phyloP scores from a whole-genome alignment of 2,329 filamentous ascomycete genomes.

The Ceratocystis alfenasii region DNA sequence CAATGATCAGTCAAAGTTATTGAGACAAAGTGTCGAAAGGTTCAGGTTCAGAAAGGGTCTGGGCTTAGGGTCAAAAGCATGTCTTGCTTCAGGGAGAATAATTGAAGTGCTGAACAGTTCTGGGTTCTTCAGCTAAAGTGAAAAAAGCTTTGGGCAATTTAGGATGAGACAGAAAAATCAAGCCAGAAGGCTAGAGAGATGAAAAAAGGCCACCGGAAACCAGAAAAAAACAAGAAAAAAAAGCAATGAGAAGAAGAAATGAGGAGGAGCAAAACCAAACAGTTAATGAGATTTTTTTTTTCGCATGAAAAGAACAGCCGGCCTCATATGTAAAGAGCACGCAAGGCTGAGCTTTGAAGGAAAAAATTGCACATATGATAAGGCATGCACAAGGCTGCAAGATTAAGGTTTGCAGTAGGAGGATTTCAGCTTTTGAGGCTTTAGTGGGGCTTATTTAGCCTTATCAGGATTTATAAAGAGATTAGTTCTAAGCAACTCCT shows the following conservation, averaged over 20 bases:
- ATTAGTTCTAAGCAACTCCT: too few relatives aligned
- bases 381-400: not conserved
- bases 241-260: not conserved
- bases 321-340: not conserved
- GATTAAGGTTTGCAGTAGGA: slow-evolving; percentile 1
- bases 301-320: not conserved
- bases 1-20: slow-evolving; percentile 5
- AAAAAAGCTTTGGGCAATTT: slow-evolving; percentile 4
- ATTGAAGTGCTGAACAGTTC: not conserved
- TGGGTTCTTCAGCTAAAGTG: not conserved
- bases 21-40: not conserved
- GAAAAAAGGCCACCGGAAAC: too few relatives aligned
- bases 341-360: not conserved
- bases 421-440: slow-evolving; percentile 4
- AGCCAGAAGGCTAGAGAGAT: not conserved
- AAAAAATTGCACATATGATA: not conserved
- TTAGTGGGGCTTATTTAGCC: not conserved
- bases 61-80: slow-evolving; percentile 13
- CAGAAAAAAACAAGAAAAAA: too few relatives aligned
- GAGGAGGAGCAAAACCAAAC: not conserved
- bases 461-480: not conserved
- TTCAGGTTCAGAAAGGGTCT: slow-evolving; percentile 4
- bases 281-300: too few relatives aligned
- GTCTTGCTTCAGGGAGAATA: not conserved
- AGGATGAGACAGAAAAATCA: slow-evolving; percentile 1